These are phyloP conservation scores for Cantharellus cinnabarinus DNA, from an alignment of 768 basidiomycete species.

Conservation along the genomic window DNA sequence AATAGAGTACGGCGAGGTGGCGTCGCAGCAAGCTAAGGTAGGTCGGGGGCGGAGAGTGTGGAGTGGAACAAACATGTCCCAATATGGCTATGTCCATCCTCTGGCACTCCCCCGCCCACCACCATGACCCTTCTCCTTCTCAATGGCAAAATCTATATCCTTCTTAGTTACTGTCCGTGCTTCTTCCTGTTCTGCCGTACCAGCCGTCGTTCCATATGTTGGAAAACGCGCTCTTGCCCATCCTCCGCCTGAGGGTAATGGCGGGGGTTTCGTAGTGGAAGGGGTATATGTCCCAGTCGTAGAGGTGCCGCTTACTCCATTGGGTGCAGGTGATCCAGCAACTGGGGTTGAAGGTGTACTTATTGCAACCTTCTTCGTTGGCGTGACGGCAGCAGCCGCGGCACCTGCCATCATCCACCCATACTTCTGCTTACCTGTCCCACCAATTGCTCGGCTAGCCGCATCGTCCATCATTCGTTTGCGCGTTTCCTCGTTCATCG, in stretches of 20 bases:
- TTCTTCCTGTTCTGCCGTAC: conserved; percentile 29
- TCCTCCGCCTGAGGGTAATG: conserved; percentile 3
- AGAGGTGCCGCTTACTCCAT: not conserved
- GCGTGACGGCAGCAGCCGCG: conserved; percentile 9
- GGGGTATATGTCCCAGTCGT: not conserved
- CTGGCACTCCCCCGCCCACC: conserved; percentile 57
- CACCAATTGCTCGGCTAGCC: conserved; percentile 72
- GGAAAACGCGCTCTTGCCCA: conserved; percentile 3
- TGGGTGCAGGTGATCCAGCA: not conserved
- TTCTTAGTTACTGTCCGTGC: conserved; percentile 43
- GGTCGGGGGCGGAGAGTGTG: too few species aligned
- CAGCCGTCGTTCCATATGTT: conserved; percentile 20
- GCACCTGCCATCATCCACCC: conserved; percentile 70
- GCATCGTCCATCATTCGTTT: conserved; percentile 87
- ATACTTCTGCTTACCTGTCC: conserved; percentile 47
- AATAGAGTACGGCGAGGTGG: too few species aligned
- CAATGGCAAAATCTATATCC: conserved; percentile 73
- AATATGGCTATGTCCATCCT: conserved; percentile 25
- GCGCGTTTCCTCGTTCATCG: conserved; percentile 78
- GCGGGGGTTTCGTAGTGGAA: not conserved
- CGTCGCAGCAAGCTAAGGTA: too few species aligned
- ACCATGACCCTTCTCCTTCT: conserved; percentile 66
- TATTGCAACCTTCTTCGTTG: not conserved
- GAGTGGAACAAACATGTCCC: too few species aligned
- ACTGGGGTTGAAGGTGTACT: not conserved